Evolutionary conservation across 352 stramenopile genomes (phyloP).

Genomic region (Pythium oligandrum): DNA sequence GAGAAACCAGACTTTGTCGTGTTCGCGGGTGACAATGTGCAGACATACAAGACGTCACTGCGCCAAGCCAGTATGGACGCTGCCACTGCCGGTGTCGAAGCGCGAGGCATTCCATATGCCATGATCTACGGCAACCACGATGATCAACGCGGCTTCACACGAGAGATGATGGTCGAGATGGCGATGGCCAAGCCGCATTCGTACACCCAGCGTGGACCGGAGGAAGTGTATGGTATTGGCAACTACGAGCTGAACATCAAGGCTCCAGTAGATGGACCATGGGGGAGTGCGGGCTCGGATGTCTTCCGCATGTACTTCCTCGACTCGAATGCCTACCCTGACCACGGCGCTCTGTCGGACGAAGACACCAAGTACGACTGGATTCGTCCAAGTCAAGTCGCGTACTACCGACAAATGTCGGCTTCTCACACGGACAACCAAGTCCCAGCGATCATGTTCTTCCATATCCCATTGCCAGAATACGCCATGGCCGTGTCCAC

Average conservation of each 20-base stretch:
- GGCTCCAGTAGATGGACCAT: constrained; percentile 21
- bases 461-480: constrained; percentile 59
- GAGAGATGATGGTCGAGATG: constrained; percentile 35
- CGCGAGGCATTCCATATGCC: constrained; percentile 41
- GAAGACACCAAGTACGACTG: constrained; percentile 38
- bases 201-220: constrained; percentile 44
- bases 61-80: constrained; percentile 30
- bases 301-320: constrained; percentile 64
- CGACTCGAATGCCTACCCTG: constrained; percentile 28
- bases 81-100: constrained; percentile 32
- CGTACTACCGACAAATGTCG: constrained; percentile 36
- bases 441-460: constrained; percentile 56
- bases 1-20: constrained; percentile 67
- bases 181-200: constrained; percentile 29
- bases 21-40: constrained; percentile 61
- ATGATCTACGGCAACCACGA: constrained; percentile 70
- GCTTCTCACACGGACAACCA: constrained; percentile 10
- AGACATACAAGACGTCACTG: constrained; percentile 20
- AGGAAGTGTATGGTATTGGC: constrained; percentile 42
- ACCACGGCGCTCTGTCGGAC: constrained; percentile 27
- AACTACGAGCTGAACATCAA: constrained; percentile 58
- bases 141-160: constrained; percentile 32
- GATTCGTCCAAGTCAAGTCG: constrained; percentile 45
- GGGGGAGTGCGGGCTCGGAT: constrained; percentile 18
- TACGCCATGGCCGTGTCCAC: background rate